phyloP scores from a whole-genome alignment of 768 basidiomycete genomes.

The Mycena polygramma region DNA sequence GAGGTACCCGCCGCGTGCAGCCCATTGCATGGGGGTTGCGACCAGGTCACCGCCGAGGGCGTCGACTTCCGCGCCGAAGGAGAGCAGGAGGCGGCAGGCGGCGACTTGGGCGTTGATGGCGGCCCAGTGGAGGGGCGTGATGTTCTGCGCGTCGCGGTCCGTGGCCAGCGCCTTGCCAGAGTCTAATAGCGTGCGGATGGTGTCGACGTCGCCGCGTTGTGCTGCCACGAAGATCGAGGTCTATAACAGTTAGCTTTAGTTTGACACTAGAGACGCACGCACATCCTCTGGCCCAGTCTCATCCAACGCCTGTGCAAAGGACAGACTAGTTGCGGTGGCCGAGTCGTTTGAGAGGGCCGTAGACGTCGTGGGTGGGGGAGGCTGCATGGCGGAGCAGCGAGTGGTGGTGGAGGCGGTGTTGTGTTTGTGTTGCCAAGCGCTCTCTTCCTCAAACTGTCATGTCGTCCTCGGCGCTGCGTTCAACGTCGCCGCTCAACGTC shows the following conservation, averaged over 20 bases:
- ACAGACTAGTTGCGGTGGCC: slow-evolving; percentile 29
- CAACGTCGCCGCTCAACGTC: no score
- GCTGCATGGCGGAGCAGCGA: slow-evolving; percentile 11
- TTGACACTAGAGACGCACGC: background rate
- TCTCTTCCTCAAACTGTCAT: no score
- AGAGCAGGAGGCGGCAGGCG: slow-evolving; percentile 88
- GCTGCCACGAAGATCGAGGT: slow-evolving; percentile 85
- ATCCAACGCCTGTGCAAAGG: slow-evolving; percentile 33
- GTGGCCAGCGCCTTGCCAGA: slow-evolving; percentile 78
- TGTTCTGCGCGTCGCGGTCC: slow-evolving; percentile 90
- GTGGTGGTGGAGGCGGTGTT: no score
- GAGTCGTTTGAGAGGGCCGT: slow-evolving; percentile 30
- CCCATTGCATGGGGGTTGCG: slow-evolving; percentile 98
- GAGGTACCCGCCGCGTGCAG: slow-evolving; percentile 95
- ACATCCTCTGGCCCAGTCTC: slow-evolving; percentile 35
- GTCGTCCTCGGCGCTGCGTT: no score
- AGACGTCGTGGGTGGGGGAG: slow-evolving; percentile 29
- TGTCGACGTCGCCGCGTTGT: slow-evolving; percentile 84
- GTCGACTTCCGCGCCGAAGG: slow-evolving; percentile 95
- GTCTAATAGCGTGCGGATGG: slow-evolving; percentile 75
- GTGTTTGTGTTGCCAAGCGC: no score
- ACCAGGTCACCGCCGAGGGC: slow-evolving; percentile 93
- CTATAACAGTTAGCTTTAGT: slow-evolving; percentile 45
- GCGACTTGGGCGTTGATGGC: slow-evolving; percentile 96
- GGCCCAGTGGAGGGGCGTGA: slow-evolving; percentile 98